Percentiles rank a stretch among this genome's conserved stretches.
phyloP scores from a whole-genome alignment of 495 filamentous ascomycete genomes.

The Astrothelium subdiscretum region DNA sequence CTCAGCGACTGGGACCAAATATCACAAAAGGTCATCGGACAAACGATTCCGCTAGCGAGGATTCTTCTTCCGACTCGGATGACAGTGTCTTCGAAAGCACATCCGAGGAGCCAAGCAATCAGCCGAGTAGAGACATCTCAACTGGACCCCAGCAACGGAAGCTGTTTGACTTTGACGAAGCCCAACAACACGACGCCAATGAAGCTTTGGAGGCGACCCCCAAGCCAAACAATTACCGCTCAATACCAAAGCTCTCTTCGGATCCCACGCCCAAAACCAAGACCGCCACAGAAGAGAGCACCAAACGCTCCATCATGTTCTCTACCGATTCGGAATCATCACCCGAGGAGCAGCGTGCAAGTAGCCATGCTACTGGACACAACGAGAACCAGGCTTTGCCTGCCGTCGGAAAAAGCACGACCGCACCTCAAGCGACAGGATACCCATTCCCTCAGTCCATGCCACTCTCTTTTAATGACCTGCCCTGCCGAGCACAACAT shows the following conservation, averaged over 20 bases:
- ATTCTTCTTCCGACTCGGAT: slow-evolving; percentile 31
- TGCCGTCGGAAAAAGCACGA: not conserved
- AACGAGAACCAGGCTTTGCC: not conserved
- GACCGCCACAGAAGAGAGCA: slow-evolving; percentile 50
- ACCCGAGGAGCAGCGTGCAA: not conserved
- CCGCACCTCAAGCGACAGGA: slow-evolving; percentile 32
- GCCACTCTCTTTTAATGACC: slow-evolving; percentile 71
- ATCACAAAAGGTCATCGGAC: slow-evolving; percentile 44
- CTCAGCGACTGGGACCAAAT: slow-evolving; percentile 56
- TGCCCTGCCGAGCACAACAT: slow-evolving; percentile 72
- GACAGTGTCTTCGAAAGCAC: slow-evolving; percentile 9
- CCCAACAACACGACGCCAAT: not conserved
- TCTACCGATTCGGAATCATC: not conserved
- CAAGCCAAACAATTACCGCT: not conserved
- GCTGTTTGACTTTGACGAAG: not conserved
- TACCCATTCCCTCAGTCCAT: slow-evolving; percentile 44
- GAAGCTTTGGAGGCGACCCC: not conserved
- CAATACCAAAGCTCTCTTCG: slow-evolving; percentile 52
- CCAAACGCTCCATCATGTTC: slow-evolving; percentile 72
- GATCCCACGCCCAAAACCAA: slow-evolving; percentile 63
- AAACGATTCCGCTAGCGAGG: slow-evolving; percentile 34
- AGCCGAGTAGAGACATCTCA: not conserved
- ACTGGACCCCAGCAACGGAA: not conserved
- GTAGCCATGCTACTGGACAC: not conserved
- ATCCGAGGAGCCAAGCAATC: slow-evolving; percentile 9